Conservation (phyloP, 2,329 filamentous ascomycete genomes). For the Scorias spongiosa region DNA sequence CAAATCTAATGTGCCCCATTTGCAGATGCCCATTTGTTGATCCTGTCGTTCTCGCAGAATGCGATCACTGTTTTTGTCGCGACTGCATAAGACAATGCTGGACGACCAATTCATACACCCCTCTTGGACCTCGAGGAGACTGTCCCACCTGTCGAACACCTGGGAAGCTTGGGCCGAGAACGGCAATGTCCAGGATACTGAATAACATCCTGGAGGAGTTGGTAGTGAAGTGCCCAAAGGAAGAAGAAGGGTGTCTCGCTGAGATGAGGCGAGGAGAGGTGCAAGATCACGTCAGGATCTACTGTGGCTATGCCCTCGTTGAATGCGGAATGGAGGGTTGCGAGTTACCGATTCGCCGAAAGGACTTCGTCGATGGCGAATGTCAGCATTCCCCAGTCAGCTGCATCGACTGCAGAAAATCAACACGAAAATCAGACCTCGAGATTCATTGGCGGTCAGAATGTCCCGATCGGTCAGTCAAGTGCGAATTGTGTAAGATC, state of each 20-base stretch:
- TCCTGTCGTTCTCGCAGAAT: conserved; percentile 40
- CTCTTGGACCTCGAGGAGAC: conserved; percentile 18
- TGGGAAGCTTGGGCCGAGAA: conserved; percentile 22
- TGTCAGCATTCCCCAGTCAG: conserved; percentile 39
- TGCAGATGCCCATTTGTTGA: conserved; percentile 47
- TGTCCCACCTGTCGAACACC: conserved; percentile 43
- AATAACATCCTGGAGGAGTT: conserved; percentile 47
- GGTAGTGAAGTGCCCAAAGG: conserved; percentile 42
- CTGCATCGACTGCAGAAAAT: conserved; percentile 38
- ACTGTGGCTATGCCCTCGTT: conserved; percentile 41
- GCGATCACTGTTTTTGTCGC: conserved; percentile 49
- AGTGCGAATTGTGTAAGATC: conserved; percentile 28
- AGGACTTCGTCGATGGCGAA: conserved; percentile 34
- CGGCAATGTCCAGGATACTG: conserved; percentile 34
- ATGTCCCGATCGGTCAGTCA: conserved; percentile 35
- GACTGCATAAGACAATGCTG: conserved; percentile 40
- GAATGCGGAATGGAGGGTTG: conserved; percentile 38
- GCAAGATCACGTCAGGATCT: conserved; percentile 43
- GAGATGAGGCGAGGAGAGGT: conserved; percentile 40
- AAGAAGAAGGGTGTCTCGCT: conserved; percentile 37
- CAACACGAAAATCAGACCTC: conserved; percentile 39
- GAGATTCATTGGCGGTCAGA: conserved; percentile 25
- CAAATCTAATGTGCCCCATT: conserved; percentile 48
- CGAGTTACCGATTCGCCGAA: conserved; percentile 37
- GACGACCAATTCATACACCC: conserved; percentile 21